phyloP scores from a whole-genome alignment of 805 yeast species.

The Metschnikowia koreensis region DNA sequence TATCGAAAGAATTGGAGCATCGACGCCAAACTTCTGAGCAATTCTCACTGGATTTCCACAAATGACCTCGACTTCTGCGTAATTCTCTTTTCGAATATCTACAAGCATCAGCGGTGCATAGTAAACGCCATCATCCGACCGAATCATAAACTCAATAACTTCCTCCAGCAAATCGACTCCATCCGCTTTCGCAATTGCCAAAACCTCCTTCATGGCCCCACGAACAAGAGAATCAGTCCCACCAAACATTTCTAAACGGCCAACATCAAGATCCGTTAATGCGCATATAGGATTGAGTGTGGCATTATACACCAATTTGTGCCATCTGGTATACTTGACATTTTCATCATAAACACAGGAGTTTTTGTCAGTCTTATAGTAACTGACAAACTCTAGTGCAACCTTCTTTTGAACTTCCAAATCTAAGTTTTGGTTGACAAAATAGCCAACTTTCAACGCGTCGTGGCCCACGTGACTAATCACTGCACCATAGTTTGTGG shows the following conservation, averaged over 20 bases:
- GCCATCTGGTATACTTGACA: constrained; percentile 56
- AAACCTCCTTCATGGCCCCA: constrained; percentile 23
- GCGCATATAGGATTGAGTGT: constrained; percentile 63
- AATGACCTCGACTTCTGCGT: constrained; percentile 40
- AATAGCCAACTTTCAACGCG: constrained; percentile 27
- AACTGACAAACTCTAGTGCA: constrained; percentile 42
- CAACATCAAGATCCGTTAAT: constrained; percentile 57
- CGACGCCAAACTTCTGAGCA: constrained; percentile 38
- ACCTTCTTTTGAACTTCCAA: constrained; percentile 30
- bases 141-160: constrained; percentile 22
- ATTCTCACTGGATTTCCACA: constrained; percentile 40
- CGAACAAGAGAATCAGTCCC: constrained; percentile 21
- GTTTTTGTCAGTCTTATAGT: constrained; percentile 48
- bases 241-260: constrained; percentile 35
- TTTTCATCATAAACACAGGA: constrained; percentile 39
- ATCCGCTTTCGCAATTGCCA: constrained; percentile 26
- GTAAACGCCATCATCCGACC: constrained; percentile 31
- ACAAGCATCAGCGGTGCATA: constrained; percentile 43
- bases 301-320: constrained; percentile 69
- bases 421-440: constrained; percentile 31
- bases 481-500: constrained; percentile 27
- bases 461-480: constrained; percentile 31
- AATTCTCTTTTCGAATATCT: constrained; percentile 36
- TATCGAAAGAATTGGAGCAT: constrained; percentile 23
- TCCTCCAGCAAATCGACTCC: constrained; percentile 22